These are phyloP conservation scores for Epichloe typhina DNA, from an alignment of 2,329 filamentous ascomycete genomes.

Conservation along the genomic window DNA sequence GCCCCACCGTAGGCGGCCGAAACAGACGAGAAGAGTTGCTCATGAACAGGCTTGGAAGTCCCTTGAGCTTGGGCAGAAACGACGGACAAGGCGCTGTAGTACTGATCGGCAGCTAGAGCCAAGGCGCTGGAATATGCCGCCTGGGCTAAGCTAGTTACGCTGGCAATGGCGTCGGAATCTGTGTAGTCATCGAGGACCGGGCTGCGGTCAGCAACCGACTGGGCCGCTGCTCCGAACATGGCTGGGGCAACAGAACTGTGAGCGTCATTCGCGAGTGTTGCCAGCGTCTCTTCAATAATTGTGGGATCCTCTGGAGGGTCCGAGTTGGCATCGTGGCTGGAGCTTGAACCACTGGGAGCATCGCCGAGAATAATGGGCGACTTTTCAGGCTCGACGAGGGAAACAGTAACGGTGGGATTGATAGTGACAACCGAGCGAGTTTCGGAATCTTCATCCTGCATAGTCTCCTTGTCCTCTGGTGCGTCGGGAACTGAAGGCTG, in stretches of 20 bases:
- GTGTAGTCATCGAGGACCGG: conserved; percentile 33
- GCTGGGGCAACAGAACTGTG: conserved; percentile 20
- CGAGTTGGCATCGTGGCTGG: neutral
- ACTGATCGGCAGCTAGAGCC: conserved; percentile 52
- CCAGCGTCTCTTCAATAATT: neutral
- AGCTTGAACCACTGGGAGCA: neutral
- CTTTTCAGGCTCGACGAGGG: neutral
- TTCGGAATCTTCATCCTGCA: neutral
- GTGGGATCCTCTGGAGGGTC: neutral
- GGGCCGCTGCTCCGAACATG: conserved; percentile 37
- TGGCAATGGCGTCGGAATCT: conserved; percentile 22
- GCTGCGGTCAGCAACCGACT: conserved; percentile 32
- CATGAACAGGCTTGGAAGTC: conserved; percentile 54
- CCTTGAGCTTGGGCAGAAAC: conserved; percentile 56
- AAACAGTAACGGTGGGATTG: neutral
- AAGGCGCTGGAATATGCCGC: conserved; percentile 53
- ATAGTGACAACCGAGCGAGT: neutral
- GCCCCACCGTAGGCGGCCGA: conserved; percentile 56
- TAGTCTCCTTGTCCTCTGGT: neutral
- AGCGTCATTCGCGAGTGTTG: conserved; percentile 10
- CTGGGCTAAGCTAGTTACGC: conserved; percentile 31
- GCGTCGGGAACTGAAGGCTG: neutral
- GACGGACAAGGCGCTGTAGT: conserved; percentile 52
- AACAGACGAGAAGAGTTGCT: conserved; percentile 56
- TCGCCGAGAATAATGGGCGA: neutral